Conservation (phyloP, 345 rosid genomes). For the Angophora floribunda region DNA sequence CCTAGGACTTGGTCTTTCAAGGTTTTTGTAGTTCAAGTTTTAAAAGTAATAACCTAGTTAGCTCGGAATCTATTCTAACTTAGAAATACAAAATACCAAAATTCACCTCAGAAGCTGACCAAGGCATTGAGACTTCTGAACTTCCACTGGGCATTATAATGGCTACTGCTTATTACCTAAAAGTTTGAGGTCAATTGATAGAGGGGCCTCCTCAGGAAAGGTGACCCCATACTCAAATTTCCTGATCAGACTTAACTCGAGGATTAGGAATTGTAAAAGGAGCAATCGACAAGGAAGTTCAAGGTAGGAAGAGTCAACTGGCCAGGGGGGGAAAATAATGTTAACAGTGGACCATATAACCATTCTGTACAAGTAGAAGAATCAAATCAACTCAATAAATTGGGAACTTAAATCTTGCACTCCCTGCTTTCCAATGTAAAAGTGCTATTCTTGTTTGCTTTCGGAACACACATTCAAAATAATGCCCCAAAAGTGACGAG, state of each 20-base stretch:
- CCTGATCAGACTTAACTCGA: not conserved
- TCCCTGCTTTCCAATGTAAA: not conserved
- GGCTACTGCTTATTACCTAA: not conserved
- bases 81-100: not conserved
- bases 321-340: not conserved
- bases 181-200: not conserved
- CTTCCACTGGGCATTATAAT: not conserved
- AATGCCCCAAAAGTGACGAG: not conserved
- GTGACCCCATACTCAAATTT: not conserved
- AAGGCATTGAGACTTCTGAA: not conserved
- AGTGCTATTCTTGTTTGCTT: not conserved
- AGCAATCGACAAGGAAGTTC: not conserved
- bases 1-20: not conserved
- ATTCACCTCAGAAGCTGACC: not conserved
- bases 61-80: not conserved
- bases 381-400: not conserved
- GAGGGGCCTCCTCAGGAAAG: not conserved
- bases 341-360: not conserved
- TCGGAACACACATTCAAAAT: not conserved
- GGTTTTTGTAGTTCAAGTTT: not conserved
- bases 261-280: not conserved
- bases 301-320: not conserved
- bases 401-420: not conserved
- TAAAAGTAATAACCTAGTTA: not conserved
- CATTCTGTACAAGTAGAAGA: not conserved